phyloP scores from a whole-genome alignment of 371 early-diverging fungal species.

The Mortierella sp. region DNA sequence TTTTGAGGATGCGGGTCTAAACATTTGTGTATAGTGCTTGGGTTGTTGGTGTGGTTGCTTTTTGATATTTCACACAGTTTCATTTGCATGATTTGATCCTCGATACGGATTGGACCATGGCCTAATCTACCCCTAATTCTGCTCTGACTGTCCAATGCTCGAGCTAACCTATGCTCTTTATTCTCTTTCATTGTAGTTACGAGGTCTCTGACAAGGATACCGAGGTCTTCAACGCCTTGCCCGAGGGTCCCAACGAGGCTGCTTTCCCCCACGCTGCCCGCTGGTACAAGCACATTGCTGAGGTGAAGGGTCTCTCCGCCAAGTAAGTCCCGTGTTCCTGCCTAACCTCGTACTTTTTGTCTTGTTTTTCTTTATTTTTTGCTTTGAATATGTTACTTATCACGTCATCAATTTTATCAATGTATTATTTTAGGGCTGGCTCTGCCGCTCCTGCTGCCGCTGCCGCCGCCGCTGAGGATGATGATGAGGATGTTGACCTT shows the following conservation, averaged over 20 bases:
- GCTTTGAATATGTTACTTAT: not conserved
- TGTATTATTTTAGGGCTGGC: slow-evolving; percentile 56
- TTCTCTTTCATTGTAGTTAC: slow-evolving; percentile 62
- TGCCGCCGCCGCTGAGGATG: slow-evolving; percentile 77
- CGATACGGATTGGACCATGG: no score
- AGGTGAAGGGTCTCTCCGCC: slow-evolving; percentile 69
- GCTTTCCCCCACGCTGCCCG: slow-evolving; percentile 92
- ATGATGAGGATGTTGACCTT: slow-evolving; percentile 95
- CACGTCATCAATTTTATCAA: no score
- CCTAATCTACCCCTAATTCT: no score
- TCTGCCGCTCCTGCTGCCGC: slow-evolving; percentile 60
- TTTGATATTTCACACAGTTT: no score
- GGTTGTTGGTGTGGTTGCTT: no score
- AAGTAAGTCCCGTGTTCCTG: slow-evolving; percentile 58
- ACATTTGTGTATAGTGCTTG: no score
- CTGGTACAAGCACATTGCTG: slow-evolving; percentile 95
- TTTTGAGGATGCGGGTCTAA: no score
- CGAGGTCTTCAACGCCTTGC: slow-evolving; percentile 86
- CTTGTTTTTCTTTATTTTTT: slow-evolving; percentile 16
- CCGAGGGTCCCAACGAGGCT: slow-evolving; percentile 82
- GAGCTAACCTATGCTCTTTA: not conserved
- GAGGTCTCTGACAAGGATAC: slow-evolving; percentile 87
- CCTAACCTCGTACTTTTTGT: not conserved
- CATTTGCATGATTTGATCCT: no score
- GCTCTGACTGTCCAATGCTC: no score